Base-by-base conservation (phyloP, 352 stramenopile species). In the Phytophthora sp. region DNA sequence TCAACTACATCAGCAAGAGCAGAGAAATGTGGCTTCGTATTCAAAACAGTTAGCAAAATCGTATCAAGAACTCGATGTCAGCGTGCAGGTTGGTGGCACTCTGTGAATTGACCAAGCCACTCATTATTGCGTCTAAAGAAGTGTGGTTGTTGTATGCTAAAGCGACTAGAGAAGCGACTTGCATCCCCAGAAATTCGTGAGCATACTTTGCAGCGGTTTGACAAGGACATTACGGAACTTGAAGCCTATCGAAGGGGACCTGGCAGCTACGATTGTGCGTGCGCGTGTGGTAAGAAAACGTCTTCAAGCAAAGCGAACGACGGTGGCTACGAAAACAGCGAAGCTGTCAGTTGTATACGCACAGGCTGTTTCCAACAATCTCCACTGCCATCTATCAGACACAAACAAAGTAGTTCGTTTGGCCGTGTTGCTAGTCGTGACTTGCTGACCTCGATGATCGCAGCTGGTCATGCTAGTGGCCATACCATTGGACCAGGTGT, bases 21-120 rank as follows among this genome's bases (percentile, higher is more conserved):
- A 59, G 12, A 72, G 69, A 32, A 54, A 77, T 30, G 44, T 54
- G 27, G 62, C 56, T 6, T 17, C 54, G 18, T 67, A 84, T 23
- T 88, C 80, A 0, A 85, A 82, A 26, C 78, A 88, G 32, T 63
- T 88, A 26, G 76, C 64, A 20, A 84, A 76, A 44, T 88, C 77
- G 9, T 88, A 88, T 43, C 52, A 67, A 7, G 35, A 88, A 38
- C 51, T 88, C 4, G 56, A 71, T 37, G 60, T 37, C 2, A 78
- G 64, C 13, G 58, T 78, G 17, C 62, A 80, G 69, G 75, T 84
- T n/a, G n/a, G n/a, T n/a, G n/a, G n/a, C n/a, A n/a, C n/a, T n/a
- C n/a, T n/a, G n/a, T n/a, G n/a, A n/a, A n/a, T n/a, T n/a, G n/a
- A n/a, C n/a, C n/a, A n/a, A n/a, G n/a, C n/a, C n/a, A n/a, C n/a